Evolutionary conservation across 257 asterid species (phyloP), one percentile per base, ranked within the genome.

Genomic region (Salvia miltiorrhiza): DNA sequence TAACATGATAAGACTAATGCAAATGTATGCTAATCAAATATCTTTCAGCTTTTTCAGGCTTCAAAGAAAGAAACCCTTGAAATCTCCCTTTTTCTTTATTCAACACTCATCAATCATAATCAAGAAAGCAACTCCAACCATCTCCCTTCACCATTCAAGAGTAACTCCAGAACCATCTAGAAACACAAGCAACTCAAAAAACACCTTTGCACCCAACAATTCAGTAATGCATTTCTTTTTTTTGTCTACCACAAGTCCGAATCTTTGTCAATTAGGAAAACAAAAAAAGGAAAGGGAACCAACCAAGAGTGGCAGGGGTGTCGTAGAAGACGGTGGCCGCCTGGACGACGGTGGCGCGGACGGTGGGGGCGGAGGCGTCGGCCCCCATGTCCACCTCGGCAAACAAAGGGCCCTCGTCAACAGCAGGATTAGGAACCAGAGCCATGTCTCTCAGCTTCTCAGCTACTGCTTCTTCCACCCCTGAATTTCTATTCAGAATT

Each of bases 281-380:
- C 5, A 28, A 28, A 28, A 19, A 30, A 41, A 0, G 20, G 9
- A 52, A 52, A 68, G 6, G 54, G 37, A 63, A 62, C 66, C 1
- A 1, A 93, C 98, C 97, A 28, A 93, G 94, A 73, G 99, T 93
- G 33, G 99, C 95, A 21, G 94, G 91, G 19, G 96, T 93, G 80
- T 93, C 99, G 64, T 88, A 87, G 83, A 93, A 93, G 71, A 93
- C 76, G 78, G 99, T 93, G 66, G 97, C 87, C 2, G 99, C 97
- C 81, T 93, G 99, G 57, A 93, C 96, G 9, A 90, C 96, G 56
- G 96, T 88, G 79, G 87, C 99, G 53, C 97, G 95, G 49, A 90
- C 63, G 67, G 88, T 74, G 67, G 83, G 62, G 40, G 93, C 45
- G 50, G 92, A 78, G 61, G 94, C 79, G 66, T 93, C 95, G 70